phyloP scores from a whole-genome alignment of 179 eudicot species.

The Silene coronaria region DNA sequence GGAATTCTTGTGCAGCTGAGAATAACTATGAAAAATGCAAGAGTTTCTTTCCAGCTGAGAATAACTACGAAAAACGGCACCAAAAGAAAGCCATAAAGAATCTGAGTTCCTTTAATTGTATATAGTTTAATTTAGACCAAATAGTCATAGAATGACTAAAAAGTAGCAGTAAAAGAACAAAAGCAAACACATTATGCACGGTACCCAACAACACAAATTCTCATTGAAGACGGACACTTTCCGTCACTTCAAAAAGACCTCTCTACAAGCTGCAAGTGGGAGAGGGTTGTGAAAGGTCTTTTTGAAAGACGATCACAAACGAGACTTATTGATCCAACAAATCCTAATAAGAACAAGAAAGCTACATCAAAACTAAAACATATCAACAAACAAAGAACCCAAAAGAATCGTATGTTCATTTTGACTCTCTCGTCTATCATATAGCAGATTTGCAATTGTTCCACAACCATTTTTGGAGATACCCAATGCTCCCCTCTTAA shows the following conservation, averaged over 20 bases:
- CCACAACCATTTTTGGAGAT: background rate
- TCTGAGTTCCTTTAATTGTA: too few species aligned
- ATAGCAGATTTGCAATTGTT: too few species aligned
- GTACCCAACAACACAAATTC: background rate
- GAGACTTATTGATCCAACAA: too few species aligned
- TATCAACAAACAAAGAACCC: background rate
- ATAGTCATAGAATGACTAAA: too few species aligned
- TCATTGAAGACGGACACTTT: too few species aligned
- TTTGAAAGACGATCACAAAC: too few species aligned
- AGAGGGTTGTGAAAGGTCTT: too few species aligned
- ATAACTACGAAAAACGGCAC: background rate
- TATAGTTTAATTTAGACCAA: background rate
- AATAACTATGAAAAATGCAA: background rate
- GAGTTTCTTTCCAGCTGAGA: background rate
- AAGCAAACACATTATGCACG: background rate
- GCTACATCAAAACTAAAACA: background rate
- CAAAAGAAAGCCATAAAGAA: background rate
- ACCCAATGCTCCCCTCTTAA: background rate
- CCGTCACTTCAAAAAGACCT: too few species aligned
- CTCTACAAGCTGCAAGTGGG: too few species aligned
- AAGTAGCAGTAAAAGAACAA: background rate
- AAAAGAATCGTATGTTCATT: background rate
- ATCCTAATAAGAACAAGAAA: background rate
- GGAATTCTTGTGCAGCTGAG: background rate
- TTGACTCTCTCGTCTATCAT: too few species aligned